A percentile compares a stretch with the other conserved stretches of the same genome.
phyloP scores from a whole-genome alignment of 768 basidiomycete genomes.

The Boletus insuetus region DNA sequence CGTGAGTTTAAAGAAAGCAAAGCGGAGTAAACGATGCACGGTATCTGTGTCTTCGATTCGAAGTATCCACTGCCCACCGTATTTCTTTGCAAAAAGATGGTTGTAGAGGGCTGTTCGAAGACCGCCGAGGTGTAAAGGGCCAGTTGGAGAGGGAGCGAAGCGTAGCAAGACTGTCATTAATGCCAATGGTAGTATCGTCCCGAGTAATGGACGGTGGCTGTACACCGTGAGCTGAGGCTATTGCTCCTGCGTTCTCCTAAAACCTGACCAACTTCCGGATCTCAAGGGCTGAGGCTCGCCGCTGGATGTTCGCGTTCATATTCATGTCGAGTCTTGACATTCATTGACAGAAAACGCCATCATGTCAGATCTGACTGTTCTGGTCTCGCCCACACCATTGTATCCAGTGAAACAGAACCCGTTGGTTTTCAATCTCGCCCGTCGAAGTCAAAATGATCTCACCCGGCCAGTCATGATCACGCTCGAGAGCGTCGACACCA shows the following conservation, averaged over 20 bases:
- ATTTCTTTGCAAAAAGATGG: slow-evolving; percentile 77
- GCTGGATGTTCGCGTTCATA: background rate
- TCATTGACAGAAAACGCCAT: background rate
- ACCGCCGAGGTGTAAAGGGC: slow-evolving; percentile 90
- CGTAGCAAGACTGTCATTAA: slow-evolving; percentile 63
- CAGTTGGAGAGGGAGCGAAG: slow-evolving; percentile 97
- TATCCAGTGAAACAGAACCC: slow-evolving; percentile 19
- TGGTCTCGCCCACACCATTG: slow-evolving; percentile 30
- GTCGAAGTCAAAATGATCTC: slow-evolving; percentile 29
- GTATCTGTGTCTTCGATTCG: slow-evolving; percentile 95
- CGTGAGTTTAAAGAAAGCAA: background rate
- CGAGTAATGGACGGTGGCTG: too few species aligned
- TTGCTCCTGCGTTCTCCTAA: too few species aligned
- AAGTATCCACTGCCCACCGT: slow-evolving; percentile 86
- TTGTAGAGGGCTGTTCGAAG: slow-evolving; percentile 94
- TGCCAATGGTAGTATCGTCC: too few species aligned
- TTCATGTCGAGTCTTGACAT: background rate
- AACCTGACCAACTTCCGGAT: too few species aligned
- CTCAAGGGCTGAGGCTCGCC: too few species aligned
- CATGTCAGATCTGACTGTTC: slow-evolving; percentile 34
- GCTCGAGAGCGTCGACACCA: slow-evolving; percentile 26
- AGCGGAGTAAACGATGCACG: slow-evolving; percentile 44
- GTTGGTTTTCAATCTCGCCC: slow-evolving; percentile 30
- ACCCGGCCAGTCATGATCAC: slow-evolving; percentile 32
- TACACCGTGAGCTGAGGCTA: too few species aligned